phyloP scores from a whole-genome alignment of 345 rosid species.

The Linum trigynum region DNA sequence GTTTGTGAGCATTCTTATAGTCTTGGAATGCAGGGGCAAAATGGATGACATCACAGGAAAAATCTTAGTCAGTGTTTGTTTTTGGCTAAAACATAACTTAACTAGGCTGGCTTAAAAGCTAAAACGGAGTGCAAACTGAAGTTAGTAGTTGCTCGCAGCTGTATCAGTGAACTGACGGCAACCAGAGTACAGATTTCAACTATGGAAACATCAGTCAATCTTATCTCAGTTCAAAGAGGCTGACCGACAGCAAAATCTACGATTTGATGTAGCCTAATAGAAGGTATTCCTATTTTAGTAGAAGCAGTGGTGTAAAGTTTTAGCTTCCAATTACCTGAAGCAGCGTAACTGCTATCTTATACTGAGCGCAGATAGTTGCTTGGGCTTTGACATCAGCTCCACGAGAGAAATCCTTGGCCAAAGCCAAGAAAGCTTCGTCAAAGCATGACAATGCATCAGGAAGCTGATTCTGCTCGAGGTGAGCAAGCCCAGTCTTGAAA shows the following conservation, averaged over 20 bases:
- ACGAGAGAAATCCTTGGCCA: constrained; percentile 93
- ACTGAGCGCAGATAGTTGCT: constrained; percentile 95
- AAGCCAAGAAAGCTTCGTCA: constrained; percentile 91
- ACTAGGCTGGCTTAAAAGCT: no score
- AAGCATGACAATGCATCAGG: constrained; percentile 94
- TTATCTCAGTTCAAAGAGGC: no score
- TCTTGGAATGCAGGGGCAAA: background rate
- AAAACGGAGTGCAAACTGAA: no score
- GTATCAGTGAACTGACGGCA: no score
- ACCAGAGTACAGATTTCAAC: no score
- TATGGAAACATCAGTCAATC: no score
- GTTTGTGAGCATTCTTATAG: background rate
- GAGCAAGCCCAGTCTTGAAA: constrained; percentile 91
- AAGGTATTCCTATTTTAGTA: background rate
- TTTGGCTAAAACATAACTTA: no score
- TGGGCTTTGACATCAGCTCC: constrained; percentile 95
- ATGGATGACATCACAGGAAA: no score
- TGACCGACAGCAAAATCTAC: no score
- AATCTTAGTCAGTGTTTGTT: no score
- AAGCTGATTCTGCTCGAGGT: constrained; percentile 97
- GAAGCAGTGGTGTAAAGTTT: background rate
- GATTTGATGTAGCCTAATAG: no score
- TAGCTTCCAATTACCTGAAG: constrained; percentile 44
- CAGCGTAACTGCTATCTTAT: constrained; percentile 90
- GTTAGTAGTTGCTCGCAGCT: no score